Percentiles rank a stretch among this genome's conserved stretches.
Conservation (phyloP, 176 grass and related monocot genomes). For the Pharus latifolius region DNA sequence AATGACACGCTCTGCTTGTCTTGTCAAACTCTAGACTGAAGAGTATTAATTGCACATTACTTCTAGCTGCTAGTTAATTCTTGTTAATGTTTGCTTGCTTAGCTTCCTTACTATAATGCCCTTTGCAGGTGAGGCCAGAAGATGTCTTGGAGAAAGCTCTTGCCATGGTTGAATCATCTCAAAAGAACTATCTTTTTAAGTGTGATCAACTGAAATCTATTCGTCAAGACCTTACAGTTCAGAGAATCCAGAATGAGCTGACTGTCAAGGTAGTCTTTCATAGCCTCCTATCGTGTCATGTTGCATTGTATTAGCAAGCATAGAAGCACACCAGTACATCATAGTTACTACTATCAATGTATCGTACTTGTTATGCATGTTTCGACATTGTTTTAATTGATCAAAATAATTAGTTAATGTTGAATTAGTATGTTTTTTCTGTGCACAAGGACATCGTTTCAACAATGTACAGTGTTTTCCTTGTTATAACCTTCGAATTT, state of each 20-base stretch:
- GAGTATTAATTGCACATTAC: conserved; percentile 3
- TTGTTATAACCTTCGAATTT: conserved; percentile 27
- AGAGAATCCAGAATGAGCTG: conserved; percentile 85
- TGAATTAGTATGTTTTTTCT: too few species aligned
- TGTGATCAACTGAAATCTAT: conserved; percentile 98
- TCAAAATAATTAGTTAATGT: not conserved
- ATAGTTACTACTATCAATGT: not conserved
- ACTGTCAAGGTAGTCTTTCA: conserved; percentile 68
- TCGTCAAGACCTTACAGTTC: conserved; percentile 95
- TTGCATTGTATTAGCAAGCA: not conserved
- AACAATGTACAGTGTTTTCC: not conserved
- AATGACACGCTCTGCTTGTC: conserved; percentile 21
- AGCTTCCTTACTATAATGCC: not conserved
- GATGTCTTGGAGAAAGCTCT: conserved; percentile 88
- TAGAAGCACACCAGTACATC: not conserved
- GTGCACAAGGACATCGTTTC: conserved; percentile 1
- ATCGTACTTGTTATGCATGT: not conserved
- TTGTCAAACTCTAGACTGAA: conserved; percentile 12
- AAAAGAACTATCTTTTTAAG: conserved; percentile 87
- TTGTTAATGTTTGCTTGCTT: conserved; percentile 5
- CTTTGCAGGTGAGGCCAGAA: conserved; percentile 80
- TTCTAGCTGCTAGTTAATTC: not conserved
- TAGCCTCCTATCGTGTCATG: not conserved
- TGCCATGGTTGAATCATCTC: conserved; percentile 69
- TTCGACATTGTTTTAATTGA: not conserved